phyloP scores from a whole-genome alignment of 2,329 filamentous ascomycete species.

The Didymosphaeria variabile region DNA sequence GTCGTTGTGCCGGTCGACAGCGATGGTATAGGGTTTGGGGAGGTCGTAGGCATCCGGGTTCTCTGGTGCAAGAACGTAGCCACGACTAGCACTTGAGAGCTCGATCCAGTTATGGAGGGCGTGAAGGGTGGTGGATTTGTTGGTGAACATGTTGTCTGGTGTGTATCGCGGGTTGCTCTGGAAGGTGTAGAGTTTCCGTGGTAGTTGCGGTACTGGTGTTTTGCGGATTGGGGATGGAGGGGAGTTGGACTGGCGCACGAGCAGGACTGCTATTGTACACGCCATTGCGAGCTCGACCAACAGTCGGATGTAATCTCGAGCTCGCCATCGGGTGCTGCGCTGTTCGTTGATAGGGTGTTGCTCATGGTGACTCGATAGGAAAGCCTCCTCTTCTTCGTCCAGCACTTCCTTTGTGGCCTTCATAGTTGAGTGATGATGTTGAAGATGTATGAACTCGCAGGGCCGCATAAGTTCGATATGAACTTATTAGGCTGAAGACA shows the following conservation, averaged over 20 bases:
- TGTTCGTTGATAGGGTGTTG: not conserved
- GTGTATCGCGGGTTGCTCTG: constrained; percentile 28
- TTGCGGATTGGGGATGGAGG: not conserved
- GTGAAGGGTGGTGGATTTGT: constrained; percentile 28
- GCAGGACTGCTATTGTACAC: not conserved
- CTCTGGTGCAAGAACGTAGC: constrained; percentile 25
- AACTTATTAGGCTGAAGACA: constrained; percentile 12
- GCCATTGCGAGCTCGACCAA: constrained; percentile 10
- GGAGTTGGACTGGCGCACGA: not conserved
- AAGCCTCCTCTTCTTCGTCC: constrained; percentile 8
- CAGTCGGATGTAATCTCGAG: constrained; percentile 1
- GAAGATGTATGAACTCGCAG: not conserved
- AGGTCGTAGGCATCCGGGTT: constrained; percentile 24
- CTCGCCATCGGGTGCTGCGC: constrained; percentile 1
- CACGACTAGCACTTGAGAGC: constrained; percentile 29
- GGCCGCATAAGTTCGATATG: not conserved
- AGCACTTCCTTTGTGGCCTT: not conserved
- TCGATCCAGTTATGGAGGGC: constrained; percentile 36
- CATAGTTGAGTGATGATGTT: not conserved
- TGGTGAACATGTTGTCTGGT: constrained; percentile 35
- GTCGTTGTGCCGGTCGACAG: constrained; percentile 27
- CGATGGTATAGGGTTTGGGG: constrained; percentile 29
- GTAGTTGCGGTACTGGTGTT: constrained; percentile 20
- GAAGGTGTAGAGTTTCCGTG: constrained; percentile 34
- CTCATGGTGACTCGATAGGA: not conserved